These are phyloP conservation scores for Xylaria polymorpha DNA, from an alignment of 2,329 filamentous ascomycete species.

Conservation along the genomic window DNA sequence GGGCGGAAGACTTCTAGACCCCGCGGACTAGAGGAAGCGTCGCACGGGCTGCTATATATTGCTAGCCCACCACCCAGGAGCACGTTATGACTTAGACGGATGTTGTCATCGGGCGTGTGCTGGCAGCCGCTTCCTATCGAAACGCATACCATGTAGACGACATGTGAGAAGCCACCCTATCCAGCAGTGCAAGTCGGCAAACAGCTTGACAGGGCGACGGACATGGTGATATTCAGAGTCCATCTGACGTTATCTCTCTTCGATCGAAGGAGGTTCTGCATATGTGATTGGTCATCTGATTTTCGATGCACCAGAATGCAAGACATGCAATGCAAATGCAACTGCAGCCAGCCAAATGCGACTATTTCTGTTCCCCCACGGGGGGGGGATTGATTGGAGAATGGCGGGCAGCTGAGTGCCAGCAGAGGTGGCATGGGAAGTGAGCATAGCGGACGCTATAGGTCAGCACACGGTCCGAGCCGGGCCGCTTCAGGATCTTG, in stretches of 20 bases:
- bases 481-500: background rate
- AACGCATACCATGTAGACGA: background rate
- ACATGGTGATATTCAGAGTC: constrained; percentile 27
- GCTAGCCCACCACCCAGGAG: constrained; percentile 2
- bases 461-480: background rate
- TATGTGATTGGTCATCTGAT: constrained; percentile 32
- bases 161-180: constrained; percentile 1
- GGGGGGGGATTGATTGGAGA: background rate
- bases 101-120: constrained; percentile 26
- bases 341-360: constrained; percentile 21
- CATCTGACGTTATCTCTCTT: constrained; percentile 31
- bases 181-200: background rate
- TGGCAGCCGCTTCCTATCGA: background rate
- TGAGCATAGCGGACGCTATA: background rate
- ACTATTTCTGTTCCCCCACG: background rate
- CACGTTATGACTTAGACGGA: constrained; percentile 23
- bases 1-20: constrained; percentile 25
- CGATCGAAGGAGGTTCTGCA: constrained; percentile 7
- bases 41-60: constrained; percentile 15
- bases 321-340: constrained; percentile 26
- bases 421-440: background rate
- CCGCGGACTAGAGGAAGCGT: constrained; percentile 12
- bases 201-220: background rate
- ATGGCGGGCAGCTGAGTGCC: background rate
- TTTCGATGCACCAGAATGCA: constrained; percentile 27